Conservation (phyloP, 768 basidiomycete genomes). For the Guyanaporus albipodus region DNA sequence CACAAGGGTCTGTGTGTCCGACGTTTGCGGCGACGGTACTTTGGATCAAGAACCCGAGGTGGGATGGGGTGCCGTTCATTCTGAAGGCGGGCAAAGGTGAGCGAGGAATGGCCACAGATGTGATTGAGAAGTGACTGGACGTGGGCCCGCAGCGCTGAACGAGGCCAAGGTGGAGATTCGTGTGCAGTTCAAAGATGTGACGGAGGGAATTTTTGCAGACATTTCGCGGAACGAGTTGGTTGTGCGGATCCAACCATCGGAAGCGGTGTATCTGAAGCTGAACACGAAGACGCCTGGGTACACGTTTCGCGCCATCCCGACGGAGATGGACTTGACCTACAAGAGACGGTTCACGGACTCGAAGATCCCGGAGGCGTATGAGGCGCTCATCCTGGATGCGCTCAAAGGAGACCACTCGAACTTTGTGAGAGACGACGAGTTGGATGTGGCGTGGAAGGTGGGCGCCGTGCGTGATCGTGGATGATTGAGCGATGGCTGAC, state of each 20-base stretch:
- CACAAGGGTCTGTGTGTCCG: slow-evolving; percentile 86
- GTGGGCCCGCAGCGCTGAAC: slow-evolving; percentile 66
- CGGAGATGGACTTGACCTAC: slow-evolving; percentile 98
- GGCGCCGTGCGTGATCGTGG: slow-evolving; percentile 17
- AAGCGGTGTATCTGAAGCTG: slow-evolving; percentile 95
- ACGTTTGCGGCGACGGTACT: slow-evolving; percentile 90
- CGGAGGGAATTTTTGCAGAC: slow-evolving; percentile 93
- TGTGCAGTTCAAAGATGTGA: slow-evolving; percentile 97
- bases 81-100: slow-evolving; percentile 96
- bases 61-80: slow-evolving; percentile 99
- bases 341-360: slow-evolving; percentile 88
- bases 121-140: slow-evolving; percentile 10
- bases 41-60: slow-evolving; percentile 91
- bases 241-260: slow-evolving; percentile 92
- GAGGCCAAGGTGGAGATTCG: slow-evolving; percentile 99
- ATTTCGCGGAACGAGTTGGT: slow-evolving; percentile 97
- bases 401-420: slow-evolving; percentile 99
- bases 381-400: slow-evolving; percentile 92
- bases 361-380: slow-evolving; percentile 95
- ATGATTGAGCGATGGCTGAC: slow-evolving; percentile 5
- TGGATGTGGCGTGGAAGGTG: slow-evolving; percentile 98
- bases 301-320: slow-evolving; percentile 84
- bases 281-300: slow-evolving; percentile 95
- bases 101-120: slow-evolving; percentile 19
- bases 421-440: slow-evolving; percentile 96